Percentiles rank a stretch among this genome's conserved stretches.
phyloP scores from a whole-genome alignment of 2,329 filamentous ascomycete species.

The Ustulina deusta region DNA sequence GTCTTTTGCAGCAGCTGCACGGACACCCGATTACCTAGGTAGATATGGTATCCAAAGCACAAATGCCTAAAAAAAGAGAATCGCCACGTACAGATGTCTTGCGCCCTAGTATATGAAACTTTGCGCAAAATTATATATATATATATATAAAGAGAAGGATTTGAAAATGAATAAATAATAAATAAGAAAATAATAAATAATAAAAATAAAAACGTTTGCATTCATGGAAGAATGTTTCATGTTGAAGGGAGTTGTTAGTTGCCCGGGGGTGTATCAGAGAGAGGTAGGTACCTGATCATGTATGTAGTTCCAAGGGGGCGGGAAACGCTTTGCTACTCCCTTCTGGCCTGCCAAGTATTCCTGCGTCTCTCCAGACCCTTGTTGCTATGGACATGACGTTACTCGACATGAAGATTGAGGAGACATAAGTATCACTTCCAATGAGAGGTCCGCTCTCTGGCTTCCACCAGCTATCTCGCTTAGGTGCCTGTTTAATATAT shows the following conservation, averaged over 20 bases:
- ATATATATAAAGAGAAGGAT: no score
- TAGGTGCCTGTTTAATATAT: no score
- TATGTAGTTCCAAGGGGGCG: not conserved
- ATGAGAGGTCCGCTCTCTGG: not conserved
- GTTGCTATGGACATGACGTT: constrained; percentile 13
- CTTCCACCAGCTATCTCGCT: not conserved
- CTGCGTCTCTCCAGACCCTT: constrained; percentile 5
- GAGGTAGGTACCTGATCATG: no score
- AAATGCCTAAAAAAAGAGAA: no score
- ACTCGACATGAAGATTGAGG: constrained; percentile 18
- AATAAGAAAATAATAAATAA: not conserved
- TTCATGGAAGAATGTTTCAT: not conserved
- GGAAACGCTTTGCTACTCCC: constrained; percentile 1
- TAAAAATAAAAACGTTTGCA: not conserved
- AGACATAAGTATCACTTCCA: constrained; percentile 4
- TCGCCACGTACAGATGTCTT: no score
- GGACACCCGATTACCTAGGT: no score
- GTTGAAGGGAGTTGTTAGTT: not conserved
- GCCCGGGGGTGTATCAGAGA: not conserved
- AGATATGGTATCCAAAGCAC: no score
- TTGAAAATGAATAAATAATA: no score
- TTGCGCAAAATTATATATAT: no score
- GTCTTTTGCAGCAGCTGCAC: no score
- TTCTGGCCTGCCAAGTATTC: not conserved
- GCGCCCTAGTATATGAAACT: not conserved